Base-by-base conservation (phyloP, 2,329 filamentous ascomycete genomes). In the Cordyceps farinosa region DNA sequence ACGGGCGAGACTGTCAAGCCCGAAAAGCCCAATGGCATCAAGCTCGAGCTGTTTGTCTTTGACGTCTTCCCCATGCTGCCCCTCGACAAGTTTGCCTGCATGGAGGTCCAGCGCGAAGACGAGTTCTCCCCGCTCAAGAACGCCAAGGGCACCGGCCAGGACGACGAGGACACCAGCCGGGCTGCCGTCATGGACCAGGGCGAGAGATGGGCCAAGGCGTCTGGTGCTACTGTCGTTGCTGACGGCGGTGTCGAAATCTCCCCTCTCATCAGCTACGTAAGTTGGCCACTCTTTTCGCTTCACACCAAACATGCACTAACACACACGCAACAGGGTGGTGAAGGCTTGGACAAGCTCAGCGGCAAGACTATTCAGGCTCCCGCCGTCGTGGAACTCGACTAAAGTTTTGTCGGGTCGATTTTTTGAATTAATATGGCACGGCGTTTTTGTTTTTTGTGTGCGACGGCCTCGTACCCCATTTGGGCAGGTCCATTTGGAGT, bases 71-170 rank as follows among this genome's bases (percentile, higher is more conserved):
- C 94, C 65, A 85, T 94, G 82, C 82, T 96, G 59, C 80, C 88
- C 22, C 86, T 99, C 67, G 84, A 88, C 68, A 92, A 96, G 79
- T 99, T 99, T 73, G 95, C 93, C 30, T 96, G 89, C 77, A 89
- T 98, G 80, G 95, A 99, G 79, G 95, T 99, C 59, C 91, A 88
- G 77, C 91, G 95, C 66, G 93, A 97, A 80, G 95, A 99, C 70
- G 95, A 99, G 79, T 99, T 99, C 81, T 97, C 92, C 34, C 95
- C 95, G 5, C 81, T 99, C 69, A 99, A 99, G 87, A 99, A 99
- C 73, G 85, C 83, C 40, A 84, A 82, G 66, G 91, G 92, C 61
- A 92, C 91, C 47, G 91, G 91, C 38, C 90, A 97, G 79, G 95
- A 99, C 73, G 92, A 97, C 75, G 90, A 92, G 11, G 92, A 97